These are phyloP conservation scores for Xylariaceae sp. DNA, from an alignment of 2,329 filamentous ascomycete species.

Conservation along the genomic window DNA sequence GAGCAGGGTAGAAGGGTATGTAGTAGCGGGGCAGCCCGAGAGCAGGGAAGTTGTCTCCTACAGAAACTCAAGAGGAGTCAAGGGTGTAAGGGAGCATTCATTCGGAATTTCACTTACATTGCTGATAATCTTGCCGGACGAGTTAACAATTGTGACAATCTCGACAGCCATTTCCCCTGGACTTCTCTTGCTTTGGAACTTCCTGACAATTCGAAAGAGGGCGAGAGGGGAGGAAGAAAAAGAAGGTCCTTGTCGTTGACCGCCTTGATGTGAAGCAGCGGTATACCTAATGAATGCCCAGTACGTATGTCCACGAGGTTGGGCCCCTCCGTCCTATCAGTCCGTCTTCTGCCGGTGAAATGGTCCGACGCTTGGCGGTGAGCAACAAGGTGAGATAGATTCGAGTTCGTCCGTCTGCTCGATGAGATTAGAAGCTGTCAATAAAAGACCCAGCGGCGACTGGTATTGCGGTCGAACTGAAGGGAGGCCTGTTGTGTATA, in stretches of 20 bases:
- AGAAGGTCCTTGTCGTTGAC: constrained; percentile 20
- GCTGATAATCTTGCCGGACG: constrained; percentile 43
- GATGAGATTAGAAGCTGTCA: constrained; percentile 11
- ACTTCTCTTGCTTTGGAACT: constrained; percentile 2
- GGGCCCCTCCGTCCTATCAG: constrained; percentile 15
- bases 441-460: not conserved
- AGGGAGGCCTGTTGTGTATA: no score
- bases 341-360: constrained; percentile 15
- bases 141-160: constrained; percentile 42
- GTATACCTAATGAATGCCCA: constrained; percentile 14
- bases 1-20: constrained; percentile 3
- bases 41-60: constrained; percentile 15
- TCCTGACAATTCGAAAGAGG: constrained; percentile 16
- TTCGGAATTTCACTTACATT: constrained; percentile 40
- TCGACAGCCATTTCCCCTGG: constrained; percentile 37
- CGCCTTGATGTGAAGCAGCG: constrained; percentile 12
- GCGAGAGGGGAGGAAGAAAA: constrained; percentile 21
- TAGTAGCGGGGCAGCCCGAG: constrained; percentile 15
- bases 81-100: not conserved
- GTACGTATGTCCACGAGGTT: constrained; percentile 14
- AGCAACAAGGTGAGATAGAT: constrained; percentile 8
- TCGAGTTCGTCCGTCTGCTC: not conserved
- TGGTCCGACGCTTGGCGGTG: constrained; percentile 22
- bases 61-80: not conserved
- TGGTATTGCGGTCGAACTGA: not conserved